Base-by-base conservation (phyloP, 495 filamentous ascomycete species). In the Lophium mytilinum region DNA sequence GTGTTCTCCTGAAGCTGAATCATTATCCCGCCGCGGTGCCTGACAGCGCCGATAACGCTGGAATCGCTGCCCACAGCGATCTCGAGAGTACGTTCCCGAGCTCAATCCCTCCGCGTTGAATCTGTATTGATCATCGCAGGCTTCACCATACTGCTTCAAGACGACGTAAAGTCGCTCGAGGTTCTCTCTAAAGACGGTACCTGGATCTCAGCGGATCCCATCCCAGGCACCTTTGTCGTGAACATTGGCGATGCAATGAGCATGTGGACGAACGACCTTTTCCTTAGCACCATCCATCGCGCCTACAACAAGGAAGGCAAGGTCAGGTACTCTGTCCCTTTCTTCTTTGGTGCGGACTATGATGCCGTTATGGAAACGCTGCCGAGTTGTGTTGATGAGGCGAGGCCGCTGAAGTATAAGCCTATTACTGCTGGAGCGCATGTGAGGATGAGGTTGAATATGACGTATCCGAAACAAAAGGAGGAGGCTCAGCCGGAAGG, bases 1-100 rank as follows among this genome's bases (percentile, higher is more conserved):
- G n/a, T n/a, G n/a, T n/a, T n/a, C n/a, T 67, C 18, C 53, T 69
- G 65, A 61, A 65, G 4, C 53, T 67, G 59, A 67, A 67, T 47
- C 62, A 62, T 1, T 69, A 69, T 45, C 63, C 63, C n/a, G n/a
- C n/a, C n/a, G n/a, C n/a, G 17, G 14, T 17, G 6, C 56, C 63
- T 21, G 21, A 37, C 24, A 52, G 41, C 1, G 50, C 57, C 1
- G 1, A 36, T 34, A 41, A 9, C 19, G 30, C 50, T 6, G 50
- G 41, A 39, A 24, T 6, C 9, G 55, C 46, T 14, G 56, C 39
- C 5, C 40, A 43, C 21, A 53, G 17, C 9, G 64, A 67, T 41
- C 37, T 64, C 50, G 57, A 67, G 39, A 61, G 61, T 48, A n/a
- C n/a, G n/a, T n/a, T n/a, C n/a, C n/a, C n/a, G n/a, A n/a, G n/a